Evolutionary conservation across 495 filamentous ascomycete species (phyloP), one percentile per base, ranked within the genome.

Genomic region (Sabuloglossum arenarium): DNA sequence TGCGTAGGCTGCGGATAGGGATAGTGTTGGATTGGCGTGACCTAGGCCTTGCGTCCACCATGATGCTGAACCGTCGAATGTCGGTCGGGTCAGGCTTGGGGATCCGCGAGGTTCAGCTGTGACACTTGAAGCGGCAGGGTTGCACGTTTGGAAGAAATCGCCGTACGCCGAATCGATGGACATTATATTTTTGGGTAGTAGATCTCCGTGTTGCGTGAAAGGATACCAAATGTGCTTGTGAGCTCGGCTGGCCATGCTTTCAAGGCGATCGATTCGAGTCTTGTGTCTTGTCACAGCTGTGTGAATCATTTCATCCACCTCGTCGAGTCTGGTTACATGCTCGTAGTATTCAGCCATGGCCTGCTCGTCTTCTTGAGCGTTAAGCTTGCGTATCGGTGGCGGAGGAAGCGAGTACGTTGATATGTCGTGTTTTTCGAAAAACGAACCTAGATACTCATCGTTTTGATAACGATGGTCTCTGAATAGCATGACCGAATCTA

Each of bases 21-120:
- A 71, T 5, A 89, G 71, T 0, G 69, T 64, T 0, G 82, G 77
- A 59, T 82, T 85, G 14, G 78, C 82, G 60, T 89, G 85, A 8
- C 85, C 85, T 5, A 89, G 72, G 9, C 85, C 85, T 66, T 89
- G 85, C 0, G 85, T 88, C 85, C 85, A 89, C 85, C 85, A 89
- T 0, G 84, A 87, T 19, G 83, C 85, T 0, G 84, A 87, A 21
- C 78, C 85, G 57, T 89, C 85, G 52, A 88, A 86, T 0, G 79
- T 79, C 9, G 82, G 73, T 25, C 67, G 68, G 0, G 88, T 66
- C 12, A 79, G 19, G 6, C 59, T 30, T 24, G 62, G 55, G 24
- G 11, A 34, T 56, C 31, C 3, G 31, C 29, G n/a, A 61, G 60
- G 9, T 59, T 57, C 19, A 75, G 21, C 30, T 53, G 49, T 70